A percentile compares a stretch with the other conserved stretches of the same genome.
Evolutionary conservation across 2,329 filamentous ascomycete genomes (phyloP).

Genomic region (Xylariaceae sp.): DNA sequence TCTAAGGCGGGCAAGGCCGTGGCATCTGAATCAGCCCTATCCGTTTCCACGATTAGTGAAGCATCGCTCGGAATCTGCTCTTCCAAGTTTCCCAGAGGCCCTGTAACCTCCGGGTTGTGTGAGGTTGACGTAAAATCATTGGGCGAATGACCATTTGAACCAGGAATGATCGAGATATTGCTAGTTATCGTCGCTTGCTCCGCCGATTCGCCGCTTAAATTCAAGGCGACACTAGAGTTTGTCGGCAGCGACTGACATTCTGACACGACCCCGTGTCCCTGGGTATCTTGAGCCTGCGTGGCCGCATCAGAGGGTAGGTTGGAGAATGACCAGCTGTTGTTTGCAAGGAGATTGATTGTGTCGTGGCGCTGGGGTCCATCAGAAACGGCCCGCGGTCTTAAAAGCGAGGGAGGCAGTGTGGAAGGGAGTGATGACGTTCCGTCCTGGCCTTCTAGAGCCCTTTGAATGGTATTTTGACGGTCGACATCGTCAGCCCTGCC

Average conservation of each 20-base stretch:
- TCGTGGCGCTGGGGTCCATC: constrained; percentile 58
- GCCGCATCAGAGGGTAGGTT: constrained; percentile 14
- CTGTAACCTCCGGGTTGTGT: neutral
- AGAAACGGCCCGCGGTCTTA: constrained; percentile 60
- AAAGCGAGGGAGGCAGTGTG: constrained; percentile 10
- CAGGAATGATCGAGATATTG: neutral
- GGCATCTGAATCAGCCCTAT: neutral
- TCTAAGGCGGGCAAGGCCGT: constrained; percentile 4
- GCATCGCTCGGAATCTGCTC: neutral
- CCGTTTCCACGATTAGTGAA: neutral
- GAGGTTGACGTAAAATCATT: constrained; percentile 6
- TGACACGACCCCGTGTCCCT: neutral
- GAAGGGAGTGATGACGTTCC: constrained; percentile 7
- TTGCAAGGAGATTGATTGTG: constrained; percentile 58
- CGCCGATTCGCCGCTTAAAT: constrained; percentile 1
- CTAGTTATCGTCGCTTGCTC: constrained; percentile 1
- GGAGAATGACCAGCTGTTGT: constrained; percentile 66
- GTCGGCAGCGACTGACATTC: neutral
- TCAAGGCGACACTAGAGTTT: neutral
- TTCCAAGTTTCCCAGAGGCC: neutral
- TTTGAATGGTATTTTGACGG: no score
- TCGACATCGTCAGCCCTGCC: constrained; percentile 17
- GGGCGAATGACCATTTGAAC: neutral
- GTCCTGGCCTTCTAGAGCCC: constrained; percentile 7
- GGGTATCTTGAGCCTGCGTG: neutral